Base-by-base conservation (phyloP, 768 basidiomycete species). In the Lanmaoa pseudosensibilis region DNA sequence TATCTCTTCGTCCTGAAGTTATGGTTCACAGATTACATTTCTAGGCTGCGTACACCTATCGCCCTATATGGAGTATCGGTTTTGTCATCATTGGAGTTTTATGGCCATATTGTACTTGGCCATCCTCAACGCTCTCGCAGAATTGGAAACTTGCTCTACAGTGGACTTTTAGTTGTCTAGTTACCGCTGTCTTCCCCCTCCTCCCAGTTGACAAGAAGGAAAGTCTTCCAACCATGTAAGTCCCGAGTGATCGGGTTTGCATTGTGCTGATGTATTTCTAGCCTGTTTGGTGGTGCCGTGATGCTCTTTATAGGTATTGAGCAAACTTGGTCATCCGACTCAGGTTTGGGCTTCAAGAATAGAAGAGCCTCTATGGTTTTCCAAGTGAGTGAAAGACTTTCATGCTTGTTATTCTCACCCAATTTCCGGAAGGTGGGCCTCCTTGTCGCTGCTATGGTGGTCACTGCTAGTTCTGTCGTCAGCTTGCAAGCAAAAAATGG, bases 181-280 rank as follows among this genome's bases (percentile, higher is more conserved):
- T 75, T n/a, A 82, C 81, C 1, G 81, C 80, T 0, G 61, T 90
- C 3, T 94, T 93, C 63, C 90, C 91, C 0, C 67, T 89, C 27
- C 77, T 92, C 27, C 74, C 82, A 9, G 88, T 92, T 3, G 84
- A 92, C 55, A 88, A 90, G 65, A 72, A 74, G 23, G 92, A 93
- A 70, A 84, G 74, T 57, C 55, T 87, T 21, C 25, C 63, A 1
- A 65, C 77, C 4, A 85, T 93, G 92, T 91, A 54, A 65, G 84
- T 74, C 9, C 44, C 7, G 13, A n/a, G 11, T n/a, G 18, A 38
- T 46, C 30, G 13, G 13, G 4, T 13, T 45, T 44, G 16, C 16
- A 12, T 46, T 40, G 23, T 30, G 2, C 48, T 74, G 23, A 69
- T 30, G 23, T 23, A 21, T 51, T 43, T 33, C 4, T 46, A 85